Base-by-base conservation (phyloP, 106 monocot species). In the Dioscorea zingiberensis region DNA sequence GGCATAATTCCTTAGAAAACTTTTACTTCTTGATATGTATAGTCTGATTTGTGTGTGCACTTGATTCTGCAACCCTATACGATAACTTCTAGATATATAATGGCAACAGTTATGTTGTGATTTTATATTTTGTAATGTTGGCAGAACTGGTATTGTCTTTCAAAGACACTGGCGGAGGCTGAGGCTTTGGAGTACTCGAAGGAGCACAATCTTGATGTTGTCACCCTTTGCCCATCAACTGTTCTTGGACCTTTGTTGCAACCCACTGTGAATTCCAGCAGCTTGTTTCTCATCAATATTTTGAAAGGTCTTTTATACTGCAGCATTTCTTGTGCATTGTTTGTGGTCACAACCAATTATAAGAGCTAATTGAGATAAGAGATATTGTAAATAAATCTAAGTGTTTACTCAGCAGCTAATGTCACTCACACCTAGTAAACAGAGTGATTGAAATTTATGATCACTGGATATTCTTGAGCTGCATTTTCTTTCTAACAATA, bases 181-280 rank as follows among this genome's bases (percentile, higher is more conserved):
- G 80, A 75, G 66, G 78, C 84, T 24, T 26, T 76, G 16, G 64
- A 70, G 18, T 77, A 73, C 76, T 75, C 81, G 47, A 68, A 54
- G 62, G 66, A 76, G 48, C 51, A 63, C 25, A 76, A 72, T 27
- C 70, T 78, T 27, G 84, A 91, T 61, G 45, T 91, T 45, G 78
- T 91, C 30, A 78, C 81, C 13, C 48, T 91, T 63, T 84, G 73
- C 28, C 91, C 91, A 22, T 32, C 63, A 9, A 18, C 76, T 15
- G 30, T 84, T 69, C 1, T 84, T 24, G 91, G 91, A 28, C 87
- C 91, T 15, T 14, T 86, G 60, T 69, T 87, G 53, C 91, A 91
- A 60, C 49, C 86, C 5, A 84, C 67, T 13, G 64, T 87, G 21
- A 91, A 91, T 60, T 49, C 75, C 26, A 91, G 73, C 71, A 87